Conservation (phyloP, 352 stramenopile genomes). For the Pythium rhizo-oryzae region DNA sequence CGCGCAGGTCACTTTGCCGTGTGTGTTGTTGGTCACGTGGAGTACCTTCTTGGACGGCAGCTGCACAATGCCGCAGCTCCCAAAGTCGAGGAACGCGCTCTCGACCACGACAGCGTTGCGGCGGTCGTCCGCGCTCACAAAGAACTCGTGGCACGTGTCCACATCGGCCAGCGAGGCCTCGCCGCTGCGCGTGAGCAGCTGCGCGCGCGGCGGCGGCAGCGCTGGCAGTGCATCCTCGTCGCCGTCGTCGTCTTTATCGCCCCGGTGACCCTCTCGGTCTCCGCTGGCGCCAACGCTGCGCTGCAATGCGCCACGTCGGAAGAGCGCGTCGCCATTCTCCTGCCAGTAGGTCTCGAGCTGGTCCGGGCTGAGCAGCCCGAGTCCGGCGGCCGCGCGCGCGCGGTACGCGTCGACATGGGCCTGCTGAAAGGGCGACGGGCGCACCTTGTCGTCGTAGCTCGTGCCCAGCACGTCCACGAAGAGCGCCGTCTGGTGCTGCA, state of each 20-base stretch:
- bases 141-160: constrained; percentile 85
- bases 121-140: constrained; percentile 64
- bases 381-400: constrained; percentile 46
- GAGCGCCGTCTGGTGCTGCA: constrained; percentile 85
- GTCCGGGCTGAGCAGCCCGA: constrained; percentile 78
- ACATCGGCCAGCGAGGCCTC: constrained; percentile 81
- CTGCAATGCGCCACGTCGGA: constrained; percentile 56
- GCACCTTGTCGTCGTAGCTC: constrained; percentile 86
- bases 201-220: constrained; percentile 21
- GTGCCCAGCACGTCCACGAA: constrained; percentile 92
- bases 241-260: too few relatives aligned
- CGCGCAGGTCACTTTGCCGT: constrained; percentile 83
- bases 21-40: constrained; percentile 84
- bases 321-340: constrained; percentile 68
- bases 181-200: constrained; percentile 81
- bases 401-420: constrained; percentile 91
- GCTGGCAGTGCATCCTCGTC: not conserved
- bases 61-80: constrained; percentile 59
- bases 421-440: constrained; percentile 91
- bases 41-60: constrained; percentile 70
- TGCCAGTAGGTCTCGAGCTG: constrained; percentile 79
- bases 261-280: not conserved
- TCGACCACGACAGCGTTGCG: constrained; percentile 55
- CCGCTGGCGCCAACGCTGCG: not conserved
- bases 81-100: constrained; percentile 75